Base-by-base conservation (phyloP, 2,329 filamentous ascomycete genomes). In the Ceratocystiopsis brevicomis region DNA sequence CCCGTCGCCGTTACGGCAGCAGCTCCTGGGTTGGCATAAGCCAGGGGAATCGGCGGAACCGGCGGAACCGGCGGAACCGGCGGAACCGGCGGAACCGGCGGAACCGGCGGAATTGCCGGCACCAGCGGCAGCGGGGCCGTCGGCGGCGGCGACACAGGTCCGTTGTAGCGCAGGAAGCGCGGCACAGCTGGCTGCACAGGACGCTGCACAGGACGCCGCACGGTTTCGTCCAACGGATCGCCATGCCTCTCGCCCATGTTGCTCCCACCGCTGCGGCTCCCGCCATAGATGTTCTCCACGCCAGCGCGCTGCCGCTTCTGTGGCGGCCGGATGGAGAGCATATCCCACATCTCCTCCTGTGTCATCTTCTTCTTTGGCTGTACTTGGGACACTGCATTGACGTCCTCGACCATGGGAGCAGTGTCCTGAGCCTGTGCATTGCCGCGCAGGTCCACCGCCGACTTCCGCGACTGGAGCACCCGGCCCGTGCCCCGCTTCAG, bases 401-500 rank as follows among this genome's bases (percentile, higher is more conserved):
- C 10, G 25, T 30, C 25, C 25, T 30, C 25, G 25, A 11, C 2
- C 25, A 10, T 2, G 25, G 25, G 25, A 2, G 42, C 42, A 5
- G 37, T 39, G 36, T 39, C 42, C 45, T 39, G 35, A 0, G 45
- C 43, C 19, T 39, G 25, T 6, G 25, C 10, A 2, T 6, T 15
- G 13, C 43, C 42, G 14, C 43, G 47, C 13, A 49, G 38, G 12
- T 42, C 44, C 5, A 42, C 15, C 3, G 47, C 42, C 11, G 47
- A 44, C 42, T 48, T 50, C 32, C 46, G 41, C 2, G 44, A 32
- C 4, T 34, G 21, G 1, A 44, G 41, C 33, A 42, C 35, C 3
- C 37, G 44, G 17, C 48, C 44, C 0, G 48, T 43, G 1, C 48
- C 44, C 12, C 43, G 45, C 25, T 45, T 50, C 14, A 47, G 37